These are phyloP conservation scores for Chlorella sp. DNA, from an alignment of 139 green algal species.

Conservation along the genomic window DNA sequence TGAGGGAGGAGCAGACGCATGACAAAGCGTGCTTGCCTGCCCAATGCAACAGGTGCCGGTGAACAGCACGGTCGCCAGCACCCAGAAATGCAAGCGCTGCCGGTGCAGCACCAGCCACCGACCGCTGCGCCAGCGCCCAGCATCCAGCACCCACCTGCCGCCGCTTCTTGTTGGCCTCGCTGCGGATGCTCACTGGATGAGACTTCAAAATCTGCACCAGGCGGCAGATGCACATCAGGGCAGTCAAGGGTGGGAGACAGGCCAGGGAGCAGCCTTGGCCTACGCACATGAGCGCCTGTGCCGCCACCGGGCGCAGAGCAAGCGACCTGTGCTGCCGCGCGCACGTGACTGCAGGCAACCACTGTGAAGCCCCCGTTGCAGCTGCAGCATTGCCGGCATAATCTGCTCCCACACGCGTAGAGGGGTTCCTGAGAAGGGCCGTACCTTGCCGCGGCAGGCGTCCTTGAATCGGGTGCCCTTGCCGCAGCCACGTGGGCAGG, in stretches of 20 bases:
- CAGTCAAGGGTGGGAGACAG: not conserved
- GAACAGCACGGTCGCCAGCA: not conserved
- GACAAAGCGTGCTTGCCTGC: not conserved
- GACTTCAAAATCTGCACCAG: conserved; percentile 81
- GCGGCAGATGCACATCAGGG: too few species aligned
- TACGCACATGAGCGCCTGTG: too few species aligned
- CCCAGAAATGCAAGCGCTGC: not conserved
- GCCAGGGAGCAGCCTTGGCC: too few species aligned
- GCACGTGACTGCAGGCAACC: not conserved
- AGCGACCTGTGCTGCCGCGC: too few species aligned
- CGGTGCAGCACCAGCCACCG: too few species aligned
- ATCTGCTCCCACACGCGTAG: too few species aligned
- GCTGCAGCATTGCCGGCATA: too few species aligned
- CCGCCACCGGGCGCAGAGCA: too few species aligned
- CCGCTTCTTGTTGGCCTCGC: conserved; percentile 81
- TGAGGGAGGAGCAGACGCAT: not conserved
- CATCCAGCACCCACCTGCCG: conserved; percentile 50
- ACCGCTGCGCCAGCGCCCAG: too few species aligned
- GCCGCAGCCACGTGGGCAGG: conserved; percentile 85
- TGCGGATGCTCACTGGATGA: conserved; percentile 80
- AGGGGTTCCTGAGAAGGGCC: not conserved
- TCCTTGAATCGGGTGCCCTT: conserved; percentile 68
- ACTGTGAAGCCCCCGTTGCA: too few species aligned
- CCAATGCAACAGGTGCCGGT: not conserved
- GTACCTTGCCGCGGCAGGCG: conserved; percentile 82